Evolutionary conservation across 257 asterid species (phyloP), one percentile per base, ranked within the genome.

Genomic region (Rhazya stricta): DNA sequence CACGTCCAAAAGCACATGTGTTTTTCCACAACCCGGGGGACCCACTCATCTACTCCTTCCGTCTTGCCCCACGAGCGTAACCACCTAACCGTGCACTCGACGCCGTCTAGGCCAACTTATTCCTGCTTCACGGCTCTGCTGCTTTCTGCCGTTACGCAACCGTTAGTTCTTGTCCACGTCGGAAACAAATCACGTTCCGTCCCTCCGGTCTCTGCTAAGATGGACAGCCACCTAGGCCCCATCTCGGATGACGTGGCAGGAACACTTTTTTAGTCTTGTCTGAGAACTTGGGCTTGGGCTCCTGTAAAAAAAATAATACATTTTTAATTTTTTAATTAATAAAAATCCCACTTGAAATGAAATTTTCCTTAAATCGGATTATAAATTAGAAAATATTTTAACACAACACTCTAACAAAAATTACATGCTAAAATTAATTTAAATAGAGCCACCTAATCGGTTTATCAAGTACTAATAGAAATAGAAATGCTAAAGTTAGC

Each of bases 1-100:
- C 80, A 37, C 79, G 16, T 50, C 69, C 56, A 18, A n/a, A n/a
- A n/a, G 69, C 56, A 61, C 86, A 23, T 71, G 79, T 77, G 85
- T 69, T 73, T n/a, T 9, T 15, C 29, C 57, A 9, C 34, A 0
- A 12, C 5, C 6, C 34, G 27, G 65, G 16, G 48, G 27, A 8
- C 70, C 48, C 48, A 65, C 29, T 21, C 3, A 8, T 30, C 7
- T 6, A 0, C 15, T 7, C 32, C 46, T 0, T 4, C 19, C 3
- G 0, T 4, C 3, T 0, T 0, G 0, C 11, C 6, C 51, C 67
- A 9, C 67, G 21, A 2, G 3, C 2, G 1, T 5, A 3, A 5
- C 25, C 50, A 8, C 2, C 4, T 5, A 3, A 5, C 25, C 50
- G 4, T 19, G 0, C 15, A 21, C 12, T 13, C 15, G 16, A 61